These are phyloP conservation scores for Flaveria trinervia DNA, from an alignment of 129 eudicot species.

Conservation along the genomic window DNA sequence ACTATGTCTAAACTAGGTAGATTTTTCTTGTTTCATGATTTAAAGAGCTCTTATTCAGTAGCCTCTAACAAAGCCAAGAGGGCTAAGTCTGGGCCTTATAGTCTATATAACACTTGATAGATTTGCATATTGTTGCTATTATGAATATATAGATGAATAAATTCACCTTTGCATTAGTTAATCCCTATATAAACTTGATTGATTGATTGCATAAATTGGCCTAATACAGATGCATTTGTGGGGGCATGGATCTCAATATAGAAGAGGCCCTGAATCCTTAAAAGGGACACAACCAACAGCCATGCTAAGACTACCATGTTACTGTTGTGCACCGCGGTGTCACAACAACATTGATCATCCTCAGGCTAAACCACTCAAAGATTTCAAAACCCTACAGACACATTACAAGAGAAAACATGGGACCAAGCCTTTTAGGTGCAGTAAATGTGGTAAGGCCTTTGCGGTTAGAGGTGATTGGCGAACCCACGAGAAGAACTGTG, in stretches of 20 bases:
- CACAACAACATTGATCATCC: constrained; percentile 90
- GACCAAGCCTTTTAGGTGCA: constrained; percentile 76
- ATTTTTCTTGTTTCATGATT: constrained; percentile 14
- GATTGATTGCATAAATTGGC: background rate
- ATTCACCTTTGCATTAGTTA: background rate
- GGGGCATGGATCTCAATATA: constrained; percentile 96
- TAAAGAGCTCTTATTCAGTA: constrained; percentile 24
- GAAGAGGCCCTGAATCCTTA: constrained; percentile 83
- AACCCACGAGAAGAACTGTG: constrained; percentile 92
- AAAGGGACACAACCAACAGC: constrained; percentile 88
- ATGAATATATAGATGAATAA: background rate
- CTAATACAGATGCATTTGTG: constrained; percentile 87
- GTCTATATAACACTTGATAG: no score
- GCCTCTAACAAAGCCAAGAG: constrained; percentile 22
- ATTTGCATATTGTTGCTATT: no score
- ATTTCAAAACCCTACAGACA: constrained; percentile 84
- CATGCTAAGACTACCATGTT: constrained; percentile 88
- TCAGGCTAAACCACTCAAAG: constrained; percentile 81
- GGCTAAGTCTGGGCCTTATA: background rate
- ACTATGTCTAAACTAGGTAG: constrained; percentile 12
- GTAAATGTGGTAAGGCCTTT: constrained; percentile 81
- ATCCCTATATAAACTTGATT: background rate
- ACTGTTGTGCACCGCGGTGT: constrained; percentile 81
- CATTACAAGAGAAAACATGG: constrained; percentile 94
- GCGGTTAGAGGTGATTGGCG: constrained; percentile 95